Base-by-base conservation (phyloP, 2,329 filamentous ascomycete species). In the Gyromitra esculenta region DNA sequence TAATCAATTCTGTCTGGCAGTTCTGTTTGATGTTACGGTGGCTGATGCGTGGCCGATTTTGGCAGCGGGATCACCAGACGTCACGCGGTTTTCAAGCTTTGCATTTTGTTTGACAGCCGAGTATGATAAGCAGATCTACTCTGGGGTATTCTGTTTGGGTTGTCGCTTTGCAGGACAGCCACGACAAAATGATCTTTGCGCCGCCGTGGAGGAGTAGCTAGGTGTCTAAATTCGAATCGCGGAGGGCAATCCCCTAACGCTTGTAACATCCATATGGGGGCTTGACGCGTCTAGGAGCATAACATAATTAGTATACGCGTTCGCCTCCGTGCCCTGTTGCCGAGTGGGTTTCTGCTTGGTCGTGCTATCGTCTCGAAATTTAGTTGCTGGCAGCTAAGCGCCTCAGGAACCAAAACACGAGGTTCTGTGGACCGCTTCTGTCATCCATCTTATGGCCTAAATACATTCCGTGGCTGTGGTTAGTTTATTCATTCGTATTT, bases 331-430 rank as follows among this genome's bases (percentile, higher is more conserved):
- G 18, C 11, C 56, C 41, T 52, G 15, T 69, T 39, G 54, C 56
- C 35, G 48, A 68, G 43, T 21, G 21, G 37, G 57, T 41, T 57
- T 64, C 45, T 64, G 54, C 41, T 71, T 63, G 18, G 50, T 31
- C 13, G 35, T 43, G 13, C 35, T 39, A 25, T 37, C 62, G 21
- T 54, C 31, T 68, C 41, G 18, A 37, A 31, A 69, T 48, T 45
- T 21, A 2, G 41, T 18, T 73, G 37, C 70, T 7, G 43, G 63
- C 56, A 56, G 5, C 35, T 75, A 75, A 64, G 72, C 72, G 72
- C 72, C 65, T 31, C 57, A 3, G 50, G 48, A 11, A 57, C 15
- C 39, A 63, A 65, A 54, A 54, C 45, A 63, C 50, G 67, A 56
- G 31, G 1, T 43, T 60, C n/a, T 21, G 37, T 1, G 15, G 54